Percentiles rank a stretch among this genome's conserved stretches.
Evolutionary conservation across 306 rosid genomes (phyloP).

Genomic region (Prinsepia uniflora): DNA sequence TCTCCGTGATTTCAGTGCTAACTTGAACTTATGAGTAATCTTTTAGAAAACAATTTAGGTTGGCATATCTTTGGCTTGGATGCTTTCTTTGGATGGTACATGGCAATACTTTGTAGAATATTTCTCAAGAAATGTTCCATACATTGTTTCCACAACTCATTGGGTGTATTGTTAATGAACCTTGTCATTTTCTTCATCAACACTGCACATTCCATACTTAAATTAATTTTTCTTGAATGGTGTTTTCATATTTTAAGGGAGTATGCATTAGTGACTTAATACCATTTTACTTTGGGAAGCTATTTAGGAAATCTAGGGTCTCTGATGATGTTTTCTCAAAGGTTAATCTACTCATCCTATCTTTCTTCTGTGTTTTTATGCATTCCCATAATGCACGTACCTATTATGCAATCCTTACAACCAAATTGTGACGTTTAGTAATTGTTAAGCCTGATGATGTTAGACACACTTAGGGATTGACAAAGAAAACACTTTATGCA

Average conservation of each 20-base stretch:
- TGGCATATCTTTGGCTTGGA: slow-evolving; percentile 54
- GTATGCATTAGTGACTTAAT: slow-evolving; percentile 66
- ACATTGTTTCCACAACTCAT: slow-evolving; percentile 43
- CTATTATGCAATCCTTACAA: slow-evolving; percentile 1
- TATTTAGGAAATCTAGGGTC: slow-evolving; percentile 49
- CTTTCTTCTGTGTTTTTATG: slow-evolving; percentile 4
- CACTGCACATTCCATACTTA: background rate
- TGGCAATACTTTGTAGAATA: slow-evolving; percentile 57
- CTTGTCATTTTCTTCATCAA: slow-evolving; percentile 4
- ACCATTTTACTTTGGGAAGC: slow-evolving; percentile 63
- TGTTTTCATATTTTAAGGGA: slow-evolving; percentile 41
- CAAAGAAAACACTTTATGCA: slow-evolving; percentile 48
- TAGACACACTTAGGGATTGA: slow-evolving; percentile 54
- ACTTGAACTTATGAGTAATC: slow-evolving; percentile 19
- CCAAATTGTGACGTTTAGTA: background rate
- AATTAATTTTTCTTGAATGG: too few species aligned
- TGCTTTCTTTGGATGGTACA: slow-evolving; percentile 55
- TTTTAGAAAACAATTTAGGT: slow-evolving; percentile 40
- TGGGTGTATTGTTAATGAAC: slow-evolving; percentile 69
- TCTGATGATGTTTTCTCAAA: slow-evolving; percentile 49
- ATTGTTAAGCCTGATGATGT: slow-evolving; percentile 15
- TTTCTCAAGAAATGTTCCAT: slow-evolving; percentile 48
- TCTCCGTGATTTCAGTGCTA: slow-evolving; percentile 5
- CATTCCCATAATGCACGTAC: background rate
- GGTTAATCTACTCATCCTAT: slow-evolving; percentile 37